Percentiles rank a stretch among this genome's conserved stretches.
These are phyloP conservation scores for Ceratobasidium sp. DNA, from an alignment of 1,284 basidiomycete species.

Conservation along the genomic window DNA sequence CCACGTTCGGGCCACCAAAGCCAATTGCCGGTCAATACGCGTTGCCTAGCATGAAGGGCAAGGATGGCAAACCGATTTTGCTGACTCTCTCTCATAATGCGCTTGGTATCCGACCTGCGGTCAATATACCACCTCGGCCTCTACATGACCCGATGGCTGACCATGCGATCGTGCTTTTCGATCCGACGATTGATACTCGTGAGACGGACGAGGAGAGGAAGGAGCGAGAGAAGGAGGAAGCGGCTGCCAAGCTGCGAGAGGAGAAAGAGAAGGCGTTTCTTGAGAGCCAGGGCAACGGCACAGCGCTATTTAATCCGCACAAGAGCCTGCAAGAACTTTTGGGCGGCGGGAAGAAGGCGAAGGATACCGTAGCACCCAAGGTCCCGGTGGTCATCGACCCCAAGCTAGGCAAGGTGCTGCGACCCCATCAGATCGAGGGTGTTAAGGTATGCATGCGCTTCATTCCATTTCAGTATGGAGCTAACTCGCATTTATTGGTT, in stretches of 20 bases:
- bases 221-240: slow-evolving; percentile 78
- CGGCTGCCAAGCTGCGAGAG: slow-evolving; percentile 66
- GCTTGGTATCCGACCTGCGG: slow-evolving; percentile 87
- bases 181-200: slow-evolving; percentile 93
- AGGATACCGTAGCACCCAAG: slow-evolving; percentile 78
- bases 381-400: slow-evolving; percentile 98
- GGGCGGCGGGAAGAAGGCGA: slow-evolving; percentile 77
- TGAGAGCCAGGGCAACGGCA: slow-evolving; percentile 63
- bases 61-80: slow-evolving; percentile 79
- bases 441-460: slow-evolving; percentile 78
- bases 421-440: slow-evolving; percentile 98
- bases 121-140: slow-evolving; percentile 89
- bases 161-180: slow-evolving; percentile 97
- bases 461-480: slow-evolving; percentile 47
- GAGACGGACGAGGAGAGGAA: slow-evolving; percentile 87
- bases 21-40: slow-evolving; percentile 80
- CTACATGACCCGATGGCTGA: slow-evolving; percentile 98
- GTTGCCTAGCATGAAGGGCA: slow-evolving; percentile 88
- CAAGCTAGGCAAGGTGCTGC: slow-evolving; percentile 84
- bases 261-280: slow-evolving; percentile 76
- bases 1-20: slow-evolving; percentile 83
- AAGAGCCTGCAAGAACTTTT: slow-evolving; percentile 90
- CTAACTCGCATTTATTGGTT: neutral
- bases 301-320: slow-evolving; percentile 84
- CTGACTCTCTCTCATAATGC: slow-evolving; percentile 78